Evolutionary conservation across 768 basidiomycete species (phyloP).

Genomic region (Paxillus ammoniavirescens): DNA sequence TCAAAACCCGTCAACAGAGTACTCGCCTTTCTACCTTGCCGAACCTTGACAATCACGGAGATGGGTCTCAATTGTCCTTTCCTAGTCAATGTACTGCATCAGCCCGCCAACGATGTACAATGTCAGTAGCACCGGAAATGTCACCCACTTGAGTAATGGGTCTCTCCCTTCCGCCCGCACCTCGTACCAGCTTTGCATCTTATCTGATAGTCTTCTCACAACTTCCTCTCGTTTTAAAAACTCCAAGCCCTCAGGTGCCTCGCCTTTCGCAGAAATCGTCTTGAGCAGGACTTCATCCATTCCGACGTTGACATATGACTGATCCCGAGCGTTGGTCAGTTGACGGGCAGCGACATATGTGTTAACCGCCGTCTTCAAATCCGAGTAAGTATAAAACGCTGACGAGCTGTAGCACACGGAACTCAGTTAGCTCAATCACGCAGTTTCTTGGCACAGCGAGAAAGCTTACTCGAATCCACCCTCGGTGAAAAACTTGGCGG

Average conservation of each 20-base stretch:
- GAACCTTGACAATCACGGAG: conserved; percentile 61
- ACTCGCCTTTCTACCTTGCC: conserved; percentile 76
- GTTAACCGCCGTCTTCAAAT: conserved; percentile 59
- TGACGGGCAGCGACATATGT: conserved; percentile 58
- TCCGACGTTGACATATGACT: conserved; percentile 64
- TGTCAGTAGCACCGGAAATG: background rate
- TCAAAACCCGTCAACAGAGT: conserved; percentile 83
- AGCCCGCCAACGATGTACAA: background rate
- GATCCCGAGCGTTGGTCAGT: conserved; percentile 65
- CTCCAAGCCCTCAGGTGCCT: conserved; percentile 34
- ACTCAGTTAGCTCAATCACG: background rate
- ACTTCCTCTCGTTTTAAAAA: conserved; percentile 71
- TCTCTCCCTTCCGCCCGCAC: conserved; percentile 55
- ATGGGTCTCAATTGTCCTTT: conserved; percentile 78
- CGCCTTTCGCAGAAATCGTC: conserved; percentile 37
- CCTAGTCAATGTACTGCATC: conserved; percentile 36
- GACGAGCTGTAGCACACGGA: conserved; percentile 39
- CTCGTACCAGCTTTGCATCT: conserved; percentile 81
- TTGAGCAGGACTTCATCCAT: conserved; percentile 42
- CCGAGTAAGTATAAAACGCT: conserved; percentile 51
- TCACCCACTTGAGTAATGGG: conserved; percentile 55
- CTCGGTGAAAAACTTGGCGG: conserved; percentile 58
- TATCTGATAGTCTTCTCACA: conserved; percentile 47
- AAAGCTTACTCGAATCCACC: conserved; percentile 59
- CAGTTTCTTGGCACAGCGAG: background rate